These are phyloP conservation scores for Cyclotella baltica DNA, from an alignment of 108 stramenopile genomes.

Conservation along the genomic window DNA sequence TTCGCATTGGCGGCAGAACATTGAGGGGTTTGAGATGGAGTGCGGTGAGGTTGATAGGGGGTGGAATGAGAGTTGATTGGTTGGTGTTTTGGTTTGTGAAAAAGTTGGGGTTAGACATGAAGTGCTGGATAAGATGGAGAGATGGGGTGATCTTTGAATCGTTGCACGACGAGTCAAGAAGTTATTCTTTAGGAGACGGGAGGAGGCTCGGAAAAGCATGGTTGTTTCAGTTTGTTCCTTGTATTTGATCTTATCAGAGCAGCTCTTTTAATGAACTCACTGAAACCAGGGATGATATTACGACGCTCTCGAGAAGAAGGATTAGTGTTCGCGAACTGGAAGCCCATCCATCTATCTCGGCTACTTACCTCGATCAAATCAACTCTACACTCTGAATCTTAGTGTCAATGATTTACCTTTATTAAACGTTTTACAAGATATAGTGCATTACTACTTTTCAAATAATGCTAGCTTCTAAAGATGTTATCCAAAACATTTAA, in stretches of 20 bases:
- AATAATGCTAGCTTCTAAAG: too few relatives aligned
- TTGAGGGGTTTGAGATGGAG: constrained; percentile 60
- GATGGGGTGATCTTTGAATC: not conserved
- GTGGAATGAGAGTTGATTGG: not conserved
- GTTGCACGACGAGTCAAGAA: not conserved
- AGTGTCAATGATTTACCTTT: too few relatives aligned
- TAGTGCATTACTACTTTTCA: too few relatives aligned
- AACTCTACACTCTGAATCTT: too few relatives aligned
- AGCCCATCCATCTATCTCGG: too few relatives aligned
- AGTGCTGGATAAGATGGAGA: not conserved
- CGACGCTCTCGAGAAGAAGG: too few relatives aligned
- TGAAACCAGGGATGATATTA: not conserved
- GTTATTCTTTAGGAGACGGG: constrained; percentile 5
- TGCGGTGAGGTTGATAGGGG: constrained; percentile 11
- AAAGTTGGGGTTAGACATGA: not conserved
- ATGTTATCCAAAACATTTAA: too few relatives aligned
- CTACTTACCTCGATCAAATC: too few relatives aligned
- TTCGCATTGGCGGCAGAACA: constrained; percentile 89
- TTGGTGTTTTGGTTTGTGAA: not conserved
- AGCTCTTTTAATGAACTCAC: not conserved
- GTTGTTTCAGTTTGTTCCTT: constrained; percentile 10
- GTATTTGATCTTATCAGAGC: not conserved
- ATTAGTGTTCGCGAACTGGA: too few relatives aligned
- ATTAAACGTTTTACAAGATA: too few relatives aligned
- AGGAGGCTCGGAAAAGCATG: constrained; percentile 20